Evolutionary conservation across 1,139 yeast species (phyloP).

Genomic region (Suhomyces atakaporum): DNA sequence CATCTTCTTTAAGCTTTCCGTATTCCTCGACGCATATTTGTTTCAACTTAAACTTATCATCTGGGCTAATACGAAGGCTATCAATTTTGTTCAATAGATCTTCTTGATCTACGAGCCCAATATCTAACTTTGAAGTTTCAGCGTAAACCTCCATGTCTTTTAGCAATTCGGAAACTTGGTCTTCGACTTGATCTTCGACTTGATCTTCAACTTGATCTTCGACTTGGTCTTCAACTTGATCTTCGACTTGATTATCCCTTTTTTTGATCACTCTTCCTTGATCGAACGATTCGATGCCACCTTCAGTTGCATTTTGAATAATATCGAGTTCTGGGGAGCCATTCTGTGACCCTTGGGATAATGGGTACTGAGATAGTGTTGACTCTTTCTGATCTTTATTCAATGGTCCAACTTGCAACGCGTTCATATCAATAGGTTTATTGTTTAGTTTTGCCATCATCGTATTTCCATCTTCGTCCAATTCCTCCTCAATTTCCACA

Average conservation of each 20-base stretch:
- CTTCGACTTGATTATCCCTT: background rate
- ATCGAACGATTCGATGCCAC: slow-evolving; percentile 5
- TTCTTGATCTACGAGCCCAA: slow-evolving; percentile 19
- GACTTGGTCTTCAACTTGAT: slow-evolving; percentile 14
- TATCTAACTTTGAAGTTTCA: background rate
- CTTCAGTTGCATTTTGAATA: background rate
- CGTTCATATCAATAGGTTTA: too few species aligned
- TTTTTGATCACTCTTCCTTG: too few species aligned
- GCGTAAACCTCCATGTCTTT: slow-evolving; percentile 51
- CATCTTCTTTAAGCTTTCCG: slow-evolving; percentile 5
- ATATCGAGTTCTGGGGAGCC: slow-evolving; percentile 3
- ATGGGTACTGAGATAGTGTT: too few species aligned
- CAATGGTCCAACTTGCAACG: too few species aligned
- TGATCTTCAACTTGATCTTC: background rate
- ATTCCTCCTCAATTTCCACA: slow-evolving; percentile 82
- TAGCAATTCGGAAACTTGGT: slow-evolving; percentile 45
- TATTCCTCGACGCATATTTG: slow-evolving; percentile 24
- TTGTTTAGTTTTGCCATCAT: slow-evolving; percentile 39
- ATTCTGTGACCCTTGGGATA: background rate
- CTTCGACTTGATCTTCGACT: slow-evolving; percentile 23
- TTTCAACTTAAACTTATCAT: slow-evolving; percentile 53
- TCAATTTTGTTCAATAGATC: slow-evolving; percentile 32
- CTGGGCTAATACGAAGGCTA: slow-evolving; percentile 43
- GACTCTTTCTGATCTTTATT: too few species aligned
- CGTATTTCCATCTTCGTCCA: slow-evolving; percentile 79